Evolutionary conservation across 345 rosid species (phyloP), one percentile per base, ranked within the genome.

Genomic region (Hirschfeldia incana): DNA sequence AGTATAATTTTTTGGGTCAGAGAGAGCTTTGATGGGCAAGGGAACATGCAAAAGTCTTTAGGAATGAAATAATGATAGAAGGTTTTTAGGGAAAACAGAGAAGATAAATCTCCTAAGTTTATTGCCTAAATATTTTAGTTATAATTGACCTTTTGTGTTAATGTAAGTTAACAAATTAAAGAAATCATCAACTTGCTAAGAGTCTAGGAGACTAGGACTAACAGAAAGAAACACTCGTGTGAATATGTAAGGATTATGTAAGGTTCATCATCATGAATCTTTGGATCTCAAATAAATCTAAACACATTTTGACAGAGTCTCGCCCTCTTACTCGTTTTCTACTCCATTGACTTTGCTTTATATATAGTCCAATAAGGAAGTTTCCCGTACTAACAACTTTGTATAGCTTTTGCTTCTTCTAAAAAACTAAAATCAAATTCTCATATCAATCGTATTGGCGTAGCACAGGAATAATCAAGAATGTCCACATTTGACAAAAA

Each of bases 311-410:
- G 26, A 67, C 34, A 16, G 29, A 58, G 59, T 32, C 27, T 76
- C n/a, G 53, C 17, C 67, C 73, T 16, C 34, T 61, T 68, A 36
- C 67, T 29, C 49, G 58, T 58, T 46, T 30, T 15, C 12, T 46
- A 46, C 51, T 32, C 69, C 74, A 46, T 69, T 61, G 80, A 76
- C 74, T 76, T 61, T 69, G 28, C 28, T 69, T 3, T 28, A 11
- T 0, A 4, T 11, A 66, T 53, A 28, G 5, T 9, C 49, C 10
- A 9, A 13, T 4, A 5, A 49, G 57, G 57, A 49, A n/a, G 57
- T 49, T 26, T 27, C 36, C 36, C 37, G 15, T n/a, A 46, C 12
- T 12, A 3, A 68, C 32, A 46, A 28, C 60, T 55, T 67, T 44
- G n/a, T 28, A 7, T 46, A 67, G 6, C 26, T 27, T 44, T 46